Percentiles rank a stretch among this genome's conserved stretches.
Evolutionary conservation across 768 basidiomycete species (phyloP).

Genomic region (Hortiboletus flavorubellus): DNA sequence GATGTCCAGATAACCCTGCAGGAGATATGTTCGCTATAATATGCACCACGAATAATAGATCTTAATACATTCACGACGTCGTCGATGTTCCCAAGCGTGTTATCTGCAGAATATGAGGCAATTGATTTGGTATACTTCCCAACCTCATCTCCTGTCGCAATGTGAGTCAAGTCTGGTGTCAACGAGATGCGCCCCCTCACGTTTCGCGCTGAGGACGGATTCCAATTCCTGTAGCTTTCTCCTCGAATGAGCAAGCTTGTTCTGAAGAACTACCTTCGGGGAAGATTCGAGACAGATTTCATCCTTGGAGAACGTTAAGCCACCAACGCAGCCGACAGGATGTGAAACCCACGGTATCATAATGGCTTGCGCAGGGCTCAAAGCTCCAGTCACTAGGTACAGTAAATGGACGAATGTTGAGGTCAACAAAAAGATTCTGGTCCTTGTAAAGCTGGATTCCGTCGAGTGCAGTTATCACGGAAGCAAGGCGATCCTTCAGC

Average conservation of each 20-base stretch:
- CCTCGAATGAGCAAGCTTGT: constrained; percentile 60
- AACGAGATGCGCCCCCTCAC: constrained; percentile 38
- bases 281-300: constrained; percentile 63
- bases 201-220: constrained; percentile 56
- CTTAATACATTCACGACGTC: constrained; percentile 22
- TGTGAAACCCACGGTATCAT: constrained; percentile 62
- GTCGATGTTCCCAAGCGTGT: constrained; percentile 55
- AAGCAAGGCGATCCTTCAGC: constrained; percentile 48
- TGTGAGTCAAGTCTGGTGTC: constrained; percentile 6
- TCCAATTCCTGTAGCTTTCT: constrained; percentile 60
- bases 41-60: neutral
- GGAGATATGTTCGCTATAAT: constrained; percentile 2
- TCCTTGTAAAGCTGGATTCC: constrained; percentile 58
- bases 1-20: constrained; percentile 60
- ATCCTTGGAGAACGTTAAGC: constrained; percentile 11
- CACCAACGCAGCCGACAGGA: neutral
- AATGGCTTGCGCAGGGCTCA: constrained; percentile 70
- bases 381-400: constrained; percentile 68
- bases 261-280: constrained; percentile 79
- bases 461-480: constrained; percentile 46
- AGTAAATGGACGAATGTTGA: constrained; percentile 65
- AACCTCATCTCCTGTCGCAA: constrained; percentile 48
- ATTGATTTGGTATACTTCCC: constrained; percentile 49
- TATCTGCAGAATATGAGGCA: constrained; percentile 40
- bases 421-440: constrained; percentile 67